Evolutionary conservation across 148 eudicot species (phyloP), one percentile per base, ranked within the genome.

Genomic region (Suaeda aralocaspica): DNA sequence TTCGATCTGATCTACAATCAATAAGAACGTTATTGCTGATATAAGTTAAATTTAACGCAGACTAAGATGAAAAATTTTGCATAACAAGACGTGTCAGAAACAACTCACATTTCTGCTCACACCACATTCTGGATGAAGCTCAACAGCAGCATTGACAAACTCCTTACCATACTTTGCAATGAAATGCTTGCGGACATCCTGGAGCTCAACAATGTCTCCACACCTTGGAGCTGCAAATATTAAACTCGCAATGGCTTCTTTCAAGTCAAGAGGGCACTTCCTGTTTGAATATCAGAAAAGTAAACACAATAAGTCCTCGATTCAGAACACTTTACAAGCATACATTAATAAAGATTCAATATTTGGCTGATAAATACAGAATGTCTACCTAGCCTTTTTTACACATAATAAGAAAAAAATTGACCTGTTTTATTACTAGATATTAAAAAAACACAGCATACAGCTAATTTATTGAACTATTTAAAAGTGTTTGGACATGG

Each of bases 141-240:
- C 99, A 49, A 76, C 44, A 61, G 99, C 99, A 51, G 96, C 88
- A 59, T 81, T 28, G 25, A 72, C 80, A 68, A 94, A 91, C 15
- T 91, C 97, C 80, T 91, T 91, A 30, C 99, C 99, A 76, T 94
- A 94, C 81, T 94, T 94, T 65, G 91, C 88, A 34, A 83, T 77
- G 59, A 94, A 80, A 51, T 89, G 97, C 82, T 91, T 94, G 68
- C 86, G 83, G 24, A 87, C 79, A 80, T 94, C 99, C 70, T 52
- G 58, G 55, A 94, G 88, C 84, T 94, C 99, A 51, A 89, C 84
- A 73, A 94, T 85, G 64, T 94, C 99, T 50, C 88, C 84, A 83
- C 99, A 94, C 78, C 99, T 91, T 65, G 97, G 99, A 66, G 97
- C 78, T 61, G 97, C 99, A 87, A 91, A 94, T 72, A 91, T 79